phyloP scores from a whole-genome alignment of 495 filamentous ascomycete species.

The Penicillium soppii region DNA sequence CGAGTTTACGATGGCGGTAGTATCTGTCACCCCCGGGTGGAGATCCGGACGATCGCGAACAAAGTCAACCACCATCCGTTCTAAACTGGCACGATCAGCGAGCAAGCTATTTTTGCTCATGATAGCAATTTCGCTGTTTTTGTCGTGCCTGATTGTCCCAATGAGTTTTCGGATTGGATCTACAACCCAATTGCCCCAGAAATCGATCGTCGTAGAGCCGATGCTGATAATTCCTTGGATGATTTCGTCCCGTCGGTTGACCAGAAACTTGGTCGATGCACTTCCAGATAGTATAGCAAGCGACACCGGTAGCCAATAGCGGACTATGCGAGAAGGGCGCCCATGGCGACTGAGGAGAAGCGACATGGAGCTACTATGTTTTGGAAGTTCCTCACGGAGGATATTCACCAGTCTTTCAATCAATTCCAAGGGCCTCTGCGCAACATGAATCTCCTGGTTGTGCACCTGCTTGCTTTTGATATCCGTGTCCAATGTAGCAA shows the following conservation, averaged over 20 bases:
- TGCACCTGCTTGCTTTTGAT: constrained; percentile 42
- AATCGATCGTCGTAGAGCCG: constrained; percentile 76
- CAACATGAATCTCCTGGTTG: constrained; percentile 13
- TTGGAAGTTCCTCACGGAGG: constrained; percentile 57
- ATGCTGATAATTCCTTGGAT: constrained; percentile 72
- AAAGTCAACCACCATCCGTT: constrained; percentile 98
- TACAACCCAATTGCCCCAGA: constrained; percentile 94
- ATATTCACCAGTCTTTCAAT: constrained; percentile 67
- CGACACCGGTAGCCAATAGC: constrained; percentile 82
- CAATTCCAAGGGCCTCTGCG: constrained; percentile 54
- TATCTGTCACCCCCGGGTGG: constrained; percentile 50
- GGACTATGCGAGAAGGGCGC: constrained; percentile 68
- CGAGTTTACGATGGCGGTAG: constrained; percentile 67
- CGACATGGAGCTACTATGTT: constrained; percentile 52
- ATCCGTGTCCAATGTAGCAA: constrained; percentile 61
- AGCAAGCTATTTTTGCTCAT: constrained; percentile 89
- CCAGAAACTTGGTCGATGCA: constrained; percentile 72
- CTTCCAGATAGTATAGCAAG: constrained; percentile 68
- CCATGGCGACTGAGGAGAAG: constrained; percentile 58
- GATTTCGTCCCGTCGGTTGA: constrained; percentile 70
- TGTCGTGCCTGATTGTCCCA: constrained; percentile 87
- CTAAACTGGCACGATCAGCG: constrained; percentile 85
- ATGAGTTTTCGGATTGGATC: constrained; percentile 79
- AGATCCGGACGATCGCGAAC: constrained; percentile 69
- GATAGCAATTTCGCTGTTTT: constrained; percentile 86